Conservation (phyloP, 345 rosid genomes). For the Garcia nutans region DNA sequence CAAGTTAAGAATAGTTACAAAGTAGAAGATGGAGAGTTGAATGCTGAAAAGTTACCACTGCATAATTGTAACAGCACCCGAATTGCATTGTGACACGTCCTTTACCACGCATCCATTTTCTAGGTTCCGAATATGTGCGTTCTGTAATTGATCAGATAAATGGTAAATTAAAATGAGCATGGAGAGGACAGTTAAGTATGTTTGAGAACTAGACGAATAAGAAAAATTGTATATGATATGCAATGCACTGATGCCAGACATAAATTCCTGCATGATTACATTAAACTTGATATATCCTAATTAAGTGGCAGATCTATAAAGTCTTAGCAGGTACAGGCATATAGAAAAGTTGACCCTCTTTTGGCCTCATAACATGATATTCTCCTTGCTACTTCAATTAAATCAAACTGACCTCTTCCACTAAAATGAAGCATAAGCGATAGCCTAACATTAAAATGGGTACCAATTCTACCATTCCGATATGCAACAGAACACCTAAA, state of each 20-base stretch:
- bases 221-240: too few relatives aligned
- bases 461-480: too few relatives aligned
- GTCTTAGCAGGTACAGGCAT: too few relatives aligned
- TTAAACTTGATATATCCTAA: too few relatives aligned
- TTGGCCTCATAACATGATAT: neutral
- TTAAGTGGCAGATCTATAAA: too few relatives aligned
- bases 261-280: too few relatives aligned
- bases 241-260: too few relatives aligned
- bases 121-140: slow-evolving; percentile 61
- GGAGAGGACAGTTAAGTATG: neutral
- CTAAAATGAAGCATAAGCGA: neutral
- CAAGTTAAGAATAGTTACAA: neutral
- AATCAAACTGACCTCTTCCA: neutral
- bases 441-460: neutral
- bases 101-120: slow-evolving; percentile 72
- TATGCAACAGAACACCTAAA: neutral
- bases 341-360: neutral
- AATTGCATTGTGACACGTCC: slow-evolving; percentile 67
- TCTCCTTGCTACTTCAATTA: neutral
- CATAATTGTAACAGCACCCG: slow-evolving; percentile 67
- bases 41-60: slow-evolving; percentile 29
- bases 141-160: slow-evolving; percentile 30
- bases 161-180: neutral
- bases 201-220: neutral
- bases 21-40: neutral